Percentiles rank a stretch among this genome's conserved stretches.
Evolutionary conservation across 345 rosid species (phyloP).

Genomic region (Cardamine resedifolia): DNA sequence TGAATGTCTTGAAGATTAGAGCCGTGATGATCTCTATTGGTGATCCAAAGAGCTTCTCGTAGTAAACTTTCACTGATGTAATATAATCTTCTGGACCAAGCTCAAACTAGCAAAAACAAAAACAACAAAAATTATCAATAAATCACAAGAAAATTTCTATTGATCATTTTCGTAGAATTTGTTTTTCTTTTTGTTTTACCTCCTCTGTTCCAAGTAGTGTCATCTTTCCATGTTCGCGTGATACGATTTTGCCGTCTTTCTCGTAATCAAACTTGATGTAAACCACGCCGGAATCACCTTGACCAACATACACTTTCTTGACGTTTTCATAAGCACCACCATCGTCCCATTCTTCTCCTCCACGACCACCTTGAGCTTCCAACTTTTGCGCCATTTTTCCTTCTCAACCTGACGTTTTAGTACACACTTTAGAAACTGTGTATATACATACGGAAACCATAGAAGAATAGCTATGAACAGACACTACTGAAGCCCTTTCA

Average conservation of each 20-base stretch:
- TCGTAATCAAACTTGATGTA: constrained; percentile 29
- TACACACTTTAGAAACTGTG: neutral
- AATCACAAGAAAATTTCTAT: too few species aligned
- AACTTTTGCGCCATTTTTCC: constrained; percentile 27
- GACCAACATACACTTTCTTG: constrained; percentile 36
- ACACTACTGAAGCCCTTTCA: neutral
- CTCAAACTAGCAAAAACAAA: constrained; percentile 17
- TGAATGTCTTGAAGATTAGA: constrained; percentile 29
- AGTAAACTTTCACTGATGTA: constrained; percentile 27
- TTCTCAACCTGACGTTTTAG: constrained; percentile 12
- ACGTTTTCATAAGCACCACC: constrained; percentile 32
- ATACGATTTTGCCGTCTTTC: too few species aligned
- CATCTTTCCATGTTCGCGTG: constrained; percentile 27
- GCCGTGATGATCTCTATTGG: constrained; percentile 18
- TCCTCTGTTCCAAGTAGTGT: constrained; percentile 26
- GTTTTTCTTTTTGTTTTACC: too few species aligned
- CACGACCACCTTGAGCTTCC: constrained; percentile 28
- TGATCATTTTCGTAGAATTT: too few species aligned
- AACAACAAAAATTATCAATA: too few species aligned
- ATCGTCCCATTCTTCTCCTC: constrained; percentile 33
- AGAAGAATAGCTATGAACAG: neutral
- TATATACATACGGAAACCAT: neutral
- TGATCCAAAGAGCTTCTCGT: constrained; percentile 27
- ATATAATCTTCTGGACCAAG: constrained; percentile 35
- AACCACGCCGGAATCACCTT: constrained; percentile 37